Evolutionary conservation across 306 rosid genomes (phyloP), one percentile per base, ranked within the genome.

Genomic region (Cicer cuneatum): DNA sequence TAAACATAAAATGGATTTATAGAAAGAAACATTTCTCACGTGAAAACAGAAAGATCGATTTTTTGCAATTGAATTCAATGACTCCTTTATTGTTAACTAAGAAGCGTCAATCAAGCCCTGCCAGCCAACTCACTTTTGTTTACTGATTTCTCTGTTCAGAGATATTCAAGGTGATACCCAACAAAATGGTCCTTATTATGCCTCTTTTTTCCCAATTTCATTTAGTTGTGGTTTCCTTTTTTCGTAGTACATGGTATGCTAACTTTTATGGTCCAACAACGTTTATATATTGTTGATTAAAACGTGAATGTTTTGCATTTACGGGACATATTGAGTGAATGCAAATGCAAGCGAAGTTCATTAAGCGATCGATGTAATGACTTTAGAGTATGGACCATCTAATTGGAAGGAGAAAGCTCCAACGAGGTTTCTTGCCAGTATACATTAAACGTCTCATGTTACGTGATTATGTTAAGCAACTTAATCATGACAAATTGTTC

Each of bases 301-400:
- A 74, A 69, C 80, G 66, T 63, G 61, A 78, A 54, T 74, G 60
- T 78, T 69, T 78, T 79, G 71, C 29, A 74, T 61, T 56, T 54
- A 71, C 75, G 64, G n/a, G n/a, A 78, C 69, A 73, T 14, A 53
- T 49, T 2, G 63, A n/a, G 63, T 45, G 40, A 52, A 38, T 24
- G 41, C 40, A 58, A 58, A 58, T 21, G 58, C 61, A 69, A 74
- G 71, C 33, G 7, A 69, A 78, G 37, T 78, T 74, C 49, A 47
- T 53, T 29, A 62, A 78, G 86, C 54, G 56, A 73, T 46, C 45
- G 66, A 70, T 54, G 77, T 61, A 24, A 37, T 12, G 0, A 78
- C 6, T 77, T 2, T 57, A 13, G 48, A 67, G 43, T 40, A 47
- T 74, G 78, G 86, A 74, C 83, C 83, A 78, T 54, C 63, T n/a